Evolutionary conservation across 768 basidiomycete genomes (phyloP).

Genomic region (Sarcodon sp.): DNA sequence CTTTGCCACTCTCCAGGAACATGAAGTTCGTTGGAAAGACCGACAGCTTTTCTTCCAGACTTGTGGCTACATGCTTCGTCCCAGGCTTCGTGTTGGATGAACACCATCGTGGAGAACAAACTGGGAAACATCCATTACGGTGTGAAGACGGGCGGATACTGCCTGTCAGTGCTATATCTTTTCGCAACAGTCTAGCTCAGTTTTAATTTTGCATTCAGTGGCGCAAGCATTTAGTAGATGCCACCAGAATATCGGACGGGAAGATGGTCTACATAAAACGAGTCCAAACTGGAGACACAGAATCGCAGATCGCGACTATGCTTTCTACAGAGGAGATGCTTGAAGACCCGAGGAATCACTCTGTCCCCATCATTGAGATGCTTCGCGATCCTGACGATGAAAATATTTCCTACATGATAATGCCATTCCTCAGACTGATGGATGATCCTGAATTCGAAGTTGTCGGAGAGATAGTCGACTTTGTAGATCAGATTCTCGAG

Average conservation of each 20-base stretch:
- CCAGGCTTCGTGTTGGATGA: conserved; percentile 15
- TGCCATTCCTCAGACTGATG: conserved; percentile 13
- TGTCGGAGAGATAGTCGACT: conserved; percentile 12
- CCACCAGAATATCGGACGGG: conserved; percentile 15
- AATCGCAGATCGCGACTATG: conserved; percentile 7
- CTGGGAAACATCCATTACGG: background rate
- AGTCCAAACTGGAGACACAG: conserved; percentile 4
- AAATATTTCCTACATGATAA: conserved; percentile 8
- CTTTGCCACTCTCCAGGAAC: too few relatives aligned
- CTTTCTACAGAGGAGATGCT: background rate
- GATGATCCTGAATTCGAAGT: conserved; percentile 12
- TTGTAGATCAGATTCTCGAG: conserved; percentile 12
- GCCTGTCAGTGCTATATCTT: background rate
- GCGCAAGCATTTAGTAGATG: conserved; percentile 14
- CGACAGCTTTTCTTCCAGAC: conserved; percentile 2
- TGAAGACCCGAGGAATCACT: conserved; percentile 11
- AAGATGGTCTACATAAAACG: conserved; percentile 18
- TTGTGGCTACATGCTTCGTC: conserved; percentile 13
- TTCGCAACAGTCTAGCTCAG: background rate
- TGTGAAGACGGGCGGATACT: conserved; percentile 2
- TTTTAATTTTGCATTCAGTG: background rate
- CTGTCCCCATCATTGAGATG: conserved; percentile 10
- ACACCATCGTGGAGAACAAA: conserved; percentile 16
- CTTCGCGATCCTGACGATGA: conserved; percentile 7
- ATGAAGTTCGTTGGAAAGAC: background rate